These are phyloP conservation scores for Aspergillus brasiliensis DNA, from an alignment of 2,329 filamentous ascomycete genomes.

Conservation along the genomic window DNA sequence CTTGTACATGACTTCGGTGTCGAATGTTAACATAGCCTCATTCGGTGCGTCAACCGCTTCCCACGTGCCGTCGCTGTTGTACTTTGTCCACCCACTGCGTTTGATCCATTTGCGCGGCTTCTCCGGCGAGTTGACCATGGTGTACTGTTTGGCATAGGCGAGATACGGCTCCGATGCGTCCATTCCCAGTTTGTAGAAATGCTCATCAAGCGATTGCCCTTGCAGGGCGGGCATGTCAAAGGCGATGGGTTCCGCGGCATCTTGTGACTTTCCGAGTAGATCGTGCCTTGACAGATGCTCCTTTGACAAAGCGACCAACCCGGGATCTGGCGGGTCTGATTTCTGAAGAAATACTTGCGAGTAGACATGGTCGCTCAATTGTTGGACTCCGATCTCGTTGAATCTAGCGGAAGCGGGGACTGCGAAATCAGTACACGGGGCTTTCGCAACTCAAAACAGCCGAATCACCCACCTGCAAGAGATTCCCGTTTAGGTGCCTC, in stretches of 20 bases:
- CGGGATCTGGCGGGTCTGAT: slow-evolving; percentile 59
- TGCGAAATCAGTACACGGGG: slow-evolving; percentile 23
- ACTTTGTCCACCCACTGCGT: slow-evolving; percentile 92
- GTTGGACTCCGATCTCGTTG: slow-evolving; percentile 94
- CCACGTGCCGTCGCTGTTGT: slow-evolving; percentile 71
- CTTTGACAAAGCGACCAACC: slow-evolving; percentile 76
- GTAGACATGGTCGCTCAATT: slow-evolving; percentile 82
- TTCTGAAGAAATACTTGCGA: slow-evolving; percentile 73
- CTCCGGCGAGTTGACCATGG: slow-evolving; percentile 59
- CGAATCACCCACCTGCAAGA: slow-evolving; percentile 31
- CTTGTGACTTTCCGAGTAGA: slow-evolving; percentile 85
- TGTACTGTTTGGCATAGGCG: slow-evolving; percentile 72
- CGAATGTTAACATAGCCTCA: slow-evolving; percentile 83
- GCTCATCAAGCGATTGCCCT: slow-evolving; percentile 83
- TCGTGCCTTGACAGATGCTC: slow-evolving; percentile 86
- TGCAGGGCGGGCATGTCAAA: slow-evolving; percentile 83
- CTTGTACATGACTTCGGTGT: slow-evolving; percentile 97
- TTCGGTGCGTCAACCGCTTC: slow-evolving; percentile 75
- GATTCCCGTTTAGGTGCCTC: slow-evolving; percentile 16
- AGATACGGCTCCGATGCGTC: slow-evolving; percentile 87
- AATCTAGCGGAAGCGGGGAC: slow-evolving; percentile 63
- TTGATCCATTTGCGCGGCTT: slow-evolving; percentile 73
- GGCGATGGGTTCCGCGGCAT: slow-evolving; percentile 71
- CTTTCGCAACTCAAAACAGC: background rate
- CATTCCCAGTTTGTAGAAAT: slow-evolving; percentile 85